These are phyloP conservation scores for Tilletia indica DNA, from an alignment of 1,284 basidiomycete genomes.

Conservation along the genomic window DNA sequence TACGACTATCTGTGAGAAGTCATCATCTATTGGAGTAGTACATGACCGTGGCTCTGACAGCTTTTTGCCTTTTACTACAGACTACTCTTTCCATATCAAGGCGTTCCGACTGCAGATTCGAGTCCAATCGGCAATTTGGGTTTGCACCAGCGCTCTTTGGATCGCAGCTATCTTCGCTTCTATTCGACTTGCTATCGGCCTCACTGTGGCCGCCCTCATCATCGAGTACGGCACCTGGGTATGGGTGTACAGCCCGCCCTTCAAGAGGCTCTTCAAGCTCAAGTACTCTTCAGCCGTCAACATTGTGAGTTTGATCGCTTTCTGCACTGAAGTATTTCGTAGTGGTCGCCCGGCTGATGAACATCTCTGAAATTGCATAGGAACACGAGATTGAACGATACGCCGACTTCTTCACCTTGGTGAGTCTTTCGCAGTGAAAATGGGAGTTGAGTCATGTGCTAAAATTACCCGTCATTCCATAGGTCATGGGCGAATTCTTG, in stretches of 20 bases:
- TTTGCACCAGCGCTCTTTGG: constrained; percentile 32
- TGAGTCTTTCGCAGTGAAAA: not conserved
- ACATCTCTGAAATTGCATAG: not conserved
- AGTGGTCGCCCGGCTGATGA: not conserved
- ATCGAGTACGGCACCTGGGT: constrained; percentile 38
- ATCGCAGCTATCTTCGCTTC: constrained; percentile 38
- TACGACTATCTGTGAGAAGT: constrained; percentile 4
- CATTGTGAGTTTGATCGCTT: constrained; percentile 25
- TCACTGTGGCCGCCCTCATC: constrained; percentile 34
- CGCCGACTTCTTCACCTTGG: constrained; percentile 46
- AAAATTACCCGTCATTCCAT: not conserved
- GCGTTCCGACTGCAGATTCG: constrained; percentile 46
- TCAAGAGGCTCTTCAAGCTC: constrained; percentile 38
- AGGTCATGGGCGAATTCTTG: constrained; percentile 30
- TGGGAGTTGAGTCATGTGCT: too few relatives aligned
- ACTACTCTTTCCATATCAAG: constrained; percentile 39
- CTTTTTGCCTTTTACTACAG: not conserved
- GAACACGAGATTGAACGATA: constrained; percentile 49
- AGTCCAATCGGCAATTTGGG: constrained; percentile 28
- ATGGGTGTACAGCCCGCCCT: constrained; percentile 38
- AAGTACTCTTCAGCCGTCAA: constrained; percentile 39
- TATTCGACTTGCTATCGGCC: constrained; percentile 33
- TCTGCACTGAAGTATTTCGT: not conserved
- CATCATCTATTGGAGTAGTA: too few relatives aligned
- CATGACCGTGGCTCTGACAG: not conserved